A percentile compares a stretch with the other conserved stretches of the same genome.
These are phyloP conservation scores for Monilinia polystroma DNA, from an alignment of 2,329 filamentous ascomycete genomes.

Conservation along the genomic window DNA sequence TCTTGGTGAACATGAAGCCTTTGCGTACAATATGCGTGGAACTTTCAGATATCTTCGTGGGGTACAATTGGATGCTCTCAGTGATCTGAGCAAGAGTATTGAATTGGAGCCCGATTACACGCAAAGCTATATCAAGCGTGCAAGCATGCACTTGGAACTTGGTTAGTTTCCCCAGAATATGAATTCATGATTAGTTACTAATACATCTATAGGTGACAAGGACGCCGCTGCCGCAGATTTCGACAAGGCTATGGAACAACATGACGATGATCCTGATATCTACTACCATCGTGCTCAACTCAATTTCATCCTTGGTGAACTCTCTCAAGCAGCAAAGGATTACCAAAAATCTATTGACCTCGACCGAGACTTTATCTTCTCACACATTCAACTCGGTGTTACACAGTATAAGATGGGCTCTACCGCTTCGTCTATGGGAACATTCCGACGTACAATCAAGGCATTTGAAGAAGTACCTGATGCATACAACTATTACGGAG, in stretches of 20 bases:
- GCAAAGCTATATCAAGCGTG: conserved; percentile 98
- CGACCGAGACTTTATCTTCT: conserved; percentile 96
- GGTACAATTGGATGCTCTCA: conserved; percentile 77
- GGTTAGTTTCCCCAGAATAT: conserved; percentile 52
- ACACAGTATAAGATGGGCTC: conserved; percentile 99
- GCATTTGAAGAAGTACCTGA: conserved; percentile 96
- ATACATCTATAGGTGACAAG: conserved; percentile 61
- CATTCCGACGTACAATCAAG: conserved; percentile 96
- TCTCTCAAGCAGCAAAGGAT: conserved; percentile 90
- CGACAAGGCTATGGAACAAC: conserved; percentile 77
- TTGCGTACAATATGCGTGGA: conserved; percentile 94
- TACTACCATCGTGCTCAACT: conserved; percentile 99
- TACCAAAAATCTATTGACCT: conserved; percentile 99
- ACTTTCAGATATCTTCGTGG: conserved; percentile 93
- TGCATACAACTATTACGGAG: conserved; percentile 99
- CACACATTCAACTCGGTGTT: conserved; percentile 97
- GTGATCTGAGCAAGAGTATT: conserved; percentile 88
- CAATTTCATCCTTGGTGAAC: conserved; percentile 95
- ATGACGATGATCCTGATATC: conserved; percentile 89
- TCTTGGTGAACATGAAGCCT: conserved; percentile 78
- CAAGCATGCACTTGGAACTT: conserved; percentile 94
- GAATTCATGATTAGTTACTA: conserved; percentile 31
- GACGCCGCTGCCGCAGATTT: conserved; percentile 89
- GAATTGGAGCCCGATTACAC: conserved; percentile 84
- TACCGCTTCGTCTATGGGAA: conserved; percentile 96